phyloP scores from a whole-genome alignment of 1,284 basidiomycete genomes.

The Malassezia restricta region DNA sequence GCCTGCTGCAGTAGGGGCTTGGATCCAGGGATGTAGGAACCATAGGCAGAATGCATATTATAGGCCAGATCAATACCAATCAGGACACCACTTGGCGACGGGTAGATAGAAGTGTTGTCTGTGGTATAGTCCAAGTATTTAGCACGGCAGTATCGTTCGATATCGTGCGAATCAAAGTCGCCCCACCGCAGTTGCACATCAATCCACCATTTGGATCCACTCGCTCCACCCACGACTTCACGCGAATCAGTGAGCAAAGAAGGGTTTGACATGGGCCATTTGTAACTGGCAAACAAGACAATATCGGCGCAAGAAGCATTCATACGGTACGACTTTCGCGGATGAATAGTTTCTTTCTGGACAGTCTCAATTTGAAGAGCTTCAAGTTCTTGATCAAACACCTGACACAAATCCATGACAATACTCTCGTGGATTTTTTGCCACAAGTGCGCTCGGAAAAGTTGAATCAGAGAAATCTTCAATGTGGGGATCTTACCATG shows the following conservation, averaged over 20 bases:
- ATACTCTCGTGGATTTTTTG: constrained; percentile 65
- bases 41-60: constrained; percentile 97
- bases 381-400: constrained; percentile 97
- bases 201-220: constrained; percentile 97
- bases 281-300: constrained; percentile 73
- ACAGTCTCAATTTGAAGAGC: constrained; percentile 97
- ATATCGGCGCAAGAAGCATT: constrained; percentile 90
- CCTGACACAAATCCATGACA: constrained; percentile 89
- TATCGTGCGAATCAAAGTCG: constrained; percentile 84
- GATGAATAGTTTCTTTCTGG: constrained; percentile 96
- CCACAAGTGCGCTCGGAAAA: constrained; percentile 99
- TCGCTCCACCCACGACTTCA: constrained; percentile 91
- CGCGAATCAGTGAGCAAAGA: constrained; percentile 91
- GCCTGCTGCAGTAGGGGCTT: constrained; percentile 97
- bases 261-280: constrained; percentile 95
- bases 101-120: constrained; percentile 79
- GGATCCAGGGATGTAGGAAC: constrained; percentile 98
- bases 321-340: constrained; percentile 99
- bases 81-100: constrained; percentile 93
- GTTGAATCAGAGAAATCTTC: constrained; percentile 74
- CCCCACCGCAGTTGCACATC: constrained; percentile 96
- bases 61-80: constrained; percentile 97
- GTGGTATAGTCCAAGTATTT: constrained; percentile 88
- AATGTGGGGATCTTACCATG: constrained; percentile 91
- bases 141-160: constrained; percentile 74